Percentiles rank a stretch among this genome's conserved stretches.
phyloP scores from a whole-genome alignment of 768 basidiomycete species.

The Omphalotus guepiniiformis region DNA sequence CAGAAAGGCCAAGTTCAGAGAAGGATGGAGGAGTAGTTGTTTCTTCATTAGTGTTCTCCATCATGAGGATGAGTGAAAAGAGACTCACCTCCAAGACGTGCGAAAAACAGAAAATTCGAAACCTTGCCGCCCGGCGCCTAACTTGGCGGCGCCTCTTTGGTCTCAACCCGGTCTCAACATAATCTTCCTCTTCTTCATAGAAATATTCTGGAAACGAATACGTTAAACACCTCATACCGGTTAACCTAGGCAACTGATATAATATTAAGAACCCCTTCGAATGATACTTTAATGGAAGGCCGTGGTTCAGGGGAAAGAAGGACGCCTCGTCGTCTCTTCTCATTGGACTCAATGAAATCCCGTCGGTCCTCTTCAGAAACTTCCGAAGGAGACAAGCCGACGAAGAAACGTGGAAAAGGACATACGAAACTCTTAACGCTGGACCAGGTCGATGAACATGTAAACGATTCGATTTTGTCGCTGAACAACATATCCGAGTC shows the following conservation, averaged over 20 bases:
- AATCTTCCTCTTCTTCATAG: too few species aligned
- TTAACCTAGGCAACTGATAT: background rate
- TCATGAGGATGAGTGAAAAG: too few species aligned
- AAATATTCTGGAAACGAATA: too few species aligned
- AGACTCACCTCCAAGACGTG: too few species aligned
- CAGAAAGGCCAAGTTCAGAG: conserved; percentile 80
- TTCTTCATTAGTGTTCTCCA: too few species aligned
- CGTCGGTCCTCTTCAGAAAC: conserved; percentile 20
- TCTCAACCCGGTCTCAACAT: too few species aligned
- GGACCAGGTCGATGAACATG: background rate
- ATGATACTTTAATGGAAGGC: background rate
- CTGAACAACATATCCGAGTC: conserved; percentile 4
- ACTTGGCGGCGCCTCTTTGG: too few species aligned
- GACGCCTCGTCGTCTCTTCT: conserved; percentile 20
- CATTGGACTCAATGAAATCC: conserved; percentile 21
- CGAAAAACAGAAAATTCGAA: too few species aligned
- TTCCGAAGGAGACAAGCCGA: conserved; percentile 6
- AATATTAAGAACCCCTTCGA: background rate
- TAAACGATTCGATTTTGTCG: background rate
- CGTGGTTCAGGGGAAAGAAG: conserved; percentile 12
- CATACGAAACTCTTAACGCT: background rate
- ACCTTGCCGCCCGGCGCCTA: too few species aligned
- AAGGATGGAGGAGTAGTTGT: too few species aligned
- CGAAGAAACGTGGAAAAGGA: background rate
- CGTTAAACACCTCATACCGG: background rate